Evolutionary conservation across 306 rosid species (phyloP).

Genomic region (Lathyrus sativus): DNA sequence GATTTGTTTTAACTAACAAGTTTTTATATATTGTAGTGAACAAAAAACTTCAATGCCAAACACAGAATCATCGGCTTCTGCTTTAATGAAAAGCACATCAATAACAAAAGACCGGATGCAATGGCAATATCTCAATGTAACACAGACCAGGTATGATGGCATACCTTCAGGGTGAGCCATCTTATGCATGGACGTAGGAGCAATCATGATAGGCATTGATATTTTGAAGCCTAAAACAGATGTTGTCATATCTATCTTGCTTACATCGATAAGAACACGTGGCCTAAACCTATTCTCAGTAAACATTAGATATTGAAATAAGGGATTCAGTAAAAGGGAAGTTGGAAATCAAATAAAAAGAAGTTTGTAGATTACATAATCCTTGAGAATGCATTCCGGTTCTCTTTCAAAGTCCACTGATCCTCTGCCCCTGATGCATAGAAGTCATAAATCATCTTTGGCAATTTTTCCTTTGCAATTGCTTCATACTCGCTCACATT

Average conservation of each 20-base stretch:
- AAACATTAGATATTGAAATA: too few relatives aligned
- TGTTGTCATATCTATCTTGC: conserved; percentile 59
- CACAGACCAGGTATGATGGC: not conserved
- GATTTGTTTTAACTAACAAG: not conserved
- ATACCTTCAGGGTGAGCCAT: conserved; percentile 11
- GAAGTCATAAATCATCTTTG: conserved; percentile 91
- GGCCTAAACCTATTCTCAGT: not conserved
- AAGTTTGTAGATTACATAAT: conserved; percentile 61
- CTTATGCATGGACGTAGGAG: conserved; percentile 78
- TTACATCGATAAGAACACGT: conserved; percentile 49
- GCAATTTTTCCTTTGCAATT: conserved; percentile 83
- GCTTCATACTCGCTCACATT: conserved; percentile 81
- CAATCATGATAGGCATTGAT: conserved; percentile 12
- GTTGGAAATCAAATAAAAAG: not conserved
- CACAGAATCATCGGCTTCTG: not conserved
- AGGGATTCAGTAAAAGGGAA: too few relatives aligned
- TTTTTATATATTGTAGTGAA: not conserved
- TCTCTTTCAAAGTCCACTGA: conserved; percentile 88
- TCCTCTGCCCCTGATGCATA: conserved; percentile 97
- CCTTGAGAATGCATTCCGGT: conserved; percentile 80
- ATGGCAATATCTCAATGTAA: not conserved
- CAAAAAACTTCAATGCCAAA: not conserved
- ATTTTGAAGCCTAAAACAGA: conserved; percentile 1
- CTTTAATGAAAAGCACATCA: too few relatives aligned
- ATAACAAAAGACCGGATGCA: not conserved